Evolutionary conservation across 352 stramenopile species (phyloP).

Genomic region (Pythium apleroticum): DNA sequence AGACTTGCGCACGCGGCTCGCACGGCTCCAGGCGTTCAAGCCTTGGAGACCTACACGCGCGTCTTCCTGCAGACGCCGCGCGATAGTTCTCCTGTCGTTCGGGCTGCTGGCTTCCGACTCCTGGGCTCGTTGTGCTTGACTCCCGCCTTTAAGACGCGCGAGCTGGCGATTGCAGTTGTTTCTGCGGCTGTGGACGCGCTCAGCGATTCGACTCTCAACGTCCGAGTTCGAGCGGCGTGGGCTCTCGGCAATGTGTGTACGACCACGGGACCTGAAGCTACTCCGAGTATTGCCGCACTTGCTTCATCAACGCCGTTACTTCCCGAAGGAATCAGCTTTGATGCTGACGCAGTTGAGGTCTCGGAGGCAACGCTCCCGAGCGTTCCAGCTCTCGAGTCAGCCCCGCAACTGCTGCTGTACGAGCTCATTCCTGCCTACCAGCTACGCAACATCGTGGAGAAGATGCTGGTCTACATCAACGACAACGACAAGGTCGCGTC

Average conservation of each 20-base stretch:
- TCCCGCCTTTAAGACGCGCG: constrained; percentile 71
- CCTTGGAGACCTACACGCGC: constrained; percentile 64
- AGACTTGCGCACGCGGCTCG: constrained; percentile 35
- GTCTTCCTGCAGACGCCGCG: constrained; percentile 78
- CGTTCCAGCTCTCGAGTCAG: background rate
- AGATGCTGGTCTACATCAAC: constrained; percentile 82
- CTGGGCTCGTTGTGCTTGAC: constrained; percentile 74
- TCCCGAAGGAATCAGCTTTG: background rate
- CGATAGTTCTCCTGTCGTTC: constrained; percentile 80
- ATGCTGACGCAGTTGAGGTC: background rate
- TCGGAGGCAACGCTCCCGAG: background rate
- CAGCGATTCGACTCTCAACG: constrained; percentile 78
- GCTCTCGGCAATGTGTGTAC: constrained; percentile 86
- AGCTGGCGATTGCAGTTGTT: constrained; percentile 67
- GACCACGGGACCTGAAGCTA: constrained; percentile 60
- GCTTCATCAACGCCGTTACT: background rate
- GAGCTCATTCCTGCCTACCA: constrained; percentile 64
- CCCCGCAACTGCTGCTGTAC: constrained; percentile 39
- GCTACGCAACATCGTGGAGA: constrained; percentile 70
- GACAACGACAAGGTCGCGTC: constrained; percentile 90
- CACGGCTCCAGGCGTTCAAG: constrained; percentile 28
- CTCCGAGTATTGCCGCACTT: constrained; percentile 11
- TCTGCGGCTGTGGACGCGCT: constrained; percentile 62
- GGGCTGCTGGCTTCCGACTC: constrained; percentile 73
- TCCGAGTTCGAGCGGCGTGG: constrained; percentile 81